A percentile compares a stretch with the other conserved stretches of the same genome.
Evolutionary conservation across 2,329 filamentous ascomycete genomes (phyloP).

Genomic region (Botrytis galanthina): DNA sequence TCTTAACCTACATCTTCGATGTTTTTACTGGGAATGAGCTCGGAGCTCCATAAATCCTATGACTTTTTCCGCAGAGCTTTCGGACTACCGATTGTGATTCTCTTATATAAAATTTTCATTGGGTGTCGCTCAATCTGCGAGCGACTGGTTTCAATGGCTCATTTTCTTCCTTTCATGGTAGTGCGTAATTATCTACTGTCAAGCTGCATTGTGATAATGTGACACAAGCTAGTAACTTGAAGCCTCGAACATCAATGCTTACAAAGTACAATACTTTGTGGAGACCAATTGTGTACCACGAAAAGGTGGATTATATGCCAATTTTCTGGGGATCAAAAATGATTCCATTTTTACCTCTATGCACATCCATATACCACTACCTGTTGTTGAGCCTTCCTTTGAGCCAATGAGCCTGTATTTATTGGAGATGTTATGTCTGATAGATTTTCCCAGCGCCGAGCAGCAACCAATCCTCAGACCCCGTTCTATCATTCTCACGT

Average conservation of each 20-base stretch:
- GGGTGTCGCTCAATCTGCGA: neutral
- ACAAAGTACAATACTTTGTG: neutral
- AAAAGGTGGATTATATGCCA: neutral
- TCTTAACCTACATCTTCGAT: neutral
- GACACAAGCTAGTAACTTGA: neutral
- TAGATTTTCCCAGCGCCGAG: neutral
- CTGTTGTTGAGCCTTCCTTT: neutral
- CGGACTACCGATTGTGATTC: neutral
- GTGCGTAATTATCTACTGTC: neutral
- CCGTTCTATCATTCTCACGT: neutral
- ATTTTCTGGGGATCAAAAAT: neutral
- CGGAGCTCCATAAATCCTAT: neutral
- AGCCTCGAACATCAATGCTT: neutral
- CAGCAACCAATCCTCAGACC: neutral
- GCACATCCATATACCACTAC: neutral
- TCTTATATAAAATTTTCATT: neutral
- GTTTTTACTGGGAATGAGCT: neutral
- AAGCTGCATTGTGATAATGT: neutral
- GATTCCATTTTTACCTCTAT: neutral
- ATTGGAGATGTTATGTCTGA: neutral
- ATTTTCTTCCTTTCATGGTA: neutral
- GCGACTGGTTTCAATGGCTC: neutral
- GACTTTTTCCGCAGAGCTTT: neutral
- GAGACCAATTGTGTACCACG: neutral
- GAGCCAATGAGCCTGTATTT: neutral